Evolutionary conservation across 495 filamentous ascomycete species (phyloP).

Genomic region (Penicillium ucsense): DNA sequence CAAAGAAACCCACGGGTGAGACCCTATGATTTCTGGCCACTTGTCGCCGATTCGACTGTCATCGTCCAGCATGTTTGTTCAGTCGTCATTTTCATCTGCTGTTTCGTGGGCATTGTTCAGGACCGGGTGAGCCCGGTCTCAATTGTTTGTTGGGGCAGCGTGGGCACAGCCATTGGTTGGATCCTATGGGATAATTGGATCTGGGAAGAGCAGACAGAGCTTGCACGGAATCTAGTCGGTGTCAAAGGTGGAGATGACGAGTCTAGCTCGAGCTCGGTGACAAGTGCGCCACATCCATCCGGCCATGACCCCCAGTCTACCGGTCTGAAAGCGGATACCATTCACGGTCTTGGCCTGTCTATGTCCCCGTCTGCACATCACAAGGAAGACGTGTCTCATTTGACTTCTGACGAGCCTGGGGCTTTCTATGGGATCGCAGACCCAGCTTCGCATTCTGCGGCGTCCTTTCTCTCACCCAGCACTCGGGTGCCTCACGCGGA

Average conservation of each 20-base stretch:
- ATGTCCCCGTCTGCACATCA: slow-evolving; percentile 20
- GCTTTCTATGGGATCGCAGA: slow-evolving; percentile 1
- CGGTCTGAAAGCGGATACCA: slow-evolving; percentile 21
- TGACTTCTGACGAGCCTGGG: slow-evolving; percentile 11
- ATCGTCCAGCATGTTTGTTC: slow-evolving; percentile 95
- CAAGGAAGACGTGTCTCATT: slow-evolving; percentile 14
- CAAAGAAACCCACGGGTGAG: slow-evolving; percentile 91
- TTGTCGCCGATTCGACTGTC: slow-evolving; percentile 90
- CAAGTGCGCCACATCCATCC: slow-evolving; percentile 27
- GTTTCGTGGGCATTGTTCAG: slow-evolving; percentile 83
- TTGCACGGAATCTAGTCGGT: slow-evolving; percentile 18
- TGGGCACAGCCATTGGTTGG: slow-evolving; percentile 82
- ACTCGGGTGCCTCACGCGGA: slow-evolving; percentile 2
- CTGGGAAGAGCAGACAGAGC: slow-evolving; percentile 46
- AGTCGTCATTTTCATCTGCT: slow-evolving; percentile 87
- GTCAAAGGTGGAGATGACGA: slow-evolving; percentile 35
- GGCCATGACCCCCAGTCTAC: slow-evolving; percentile 12
- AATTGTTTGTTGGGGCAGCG: slow-evolving; percentile 73
- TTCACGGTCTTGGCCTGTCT: slow-evolving; percentile 40
- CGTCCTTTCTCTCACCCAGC: slow-evolving; percentile 6
- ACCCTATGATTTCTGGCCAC: slow-evolving; percentile 96
- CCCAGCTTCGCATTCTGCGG: slow-evolving; percentile 2
- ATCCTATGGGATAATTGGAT: slow-evolving; percentile 85
- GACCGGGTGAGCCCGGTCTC: slow-evolving; percentile 76
- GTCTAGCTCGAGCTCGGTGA: slow-evolving; percentile 37